Percentiles rank a stretch among this genome's conserved stretches.
Conservation (phyloP, 2,329 filamentous ascomycete species). For the Gnomoniopsis sp. region DNA sequence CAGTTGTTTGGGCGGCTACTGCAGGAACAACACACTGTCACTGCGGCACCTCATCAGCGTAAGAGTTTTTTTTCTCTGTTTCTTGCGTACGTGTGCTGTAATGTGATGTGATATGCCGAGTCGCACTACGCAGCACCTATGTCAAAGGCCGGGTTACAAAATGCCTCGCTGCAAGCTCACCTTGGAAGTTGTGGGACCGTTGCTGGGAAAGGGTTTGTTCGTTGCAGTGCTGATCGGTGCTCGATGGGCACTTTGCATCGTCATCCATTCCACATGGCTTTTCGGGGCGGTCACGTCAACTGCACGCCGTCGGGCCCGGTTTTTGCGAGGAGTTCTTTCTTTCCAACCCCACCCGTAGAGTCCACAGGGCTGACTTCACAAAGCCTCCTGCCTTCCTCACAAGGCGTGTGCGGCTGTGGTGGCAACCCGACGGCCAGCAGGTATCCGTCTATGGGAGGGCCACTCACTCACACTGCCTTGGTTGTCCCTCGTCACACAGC, state of each 20-base stretch:
- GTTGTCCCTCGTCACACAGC: neutral
- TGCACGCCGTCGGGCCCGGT: neutral
- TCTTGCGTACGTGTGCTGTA: no score
- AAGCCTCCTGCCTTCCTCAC: neutral
- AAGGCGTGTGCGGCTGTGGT: neutral
- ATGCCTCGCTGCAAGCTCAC: neutral
- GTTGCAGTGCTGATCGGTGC: neutral
- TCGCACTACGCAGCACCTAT: no score
- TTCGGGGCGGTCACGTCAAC: neutral
- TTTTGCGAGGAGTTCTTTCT: neutral
- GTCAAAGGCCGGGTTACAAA: neutral
- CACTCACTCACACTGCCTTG: neutral
- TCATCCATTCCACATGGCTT: neutral
- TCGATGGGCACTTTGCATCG: neutral
- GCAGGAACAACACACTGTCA: neutral
- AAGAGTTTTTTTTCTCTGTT: no score
- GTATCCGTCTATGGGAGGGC: neutral
- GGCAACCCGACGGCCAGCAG: neutral
- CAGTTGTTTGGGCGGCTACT: neutral
- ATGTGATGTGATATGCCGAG: no score
- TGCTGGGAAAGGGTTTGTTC: neutral
- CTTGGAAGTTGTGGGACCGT: neutral
- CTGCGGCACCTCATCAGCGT: neutral
- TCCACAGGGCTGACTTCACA: neutral
- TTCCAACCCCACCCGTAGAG: neutral